Conservation (phyloP, 2,329 filamentous ascomycete species). For the Hawksworthiomyces lignivorus region DNA sequence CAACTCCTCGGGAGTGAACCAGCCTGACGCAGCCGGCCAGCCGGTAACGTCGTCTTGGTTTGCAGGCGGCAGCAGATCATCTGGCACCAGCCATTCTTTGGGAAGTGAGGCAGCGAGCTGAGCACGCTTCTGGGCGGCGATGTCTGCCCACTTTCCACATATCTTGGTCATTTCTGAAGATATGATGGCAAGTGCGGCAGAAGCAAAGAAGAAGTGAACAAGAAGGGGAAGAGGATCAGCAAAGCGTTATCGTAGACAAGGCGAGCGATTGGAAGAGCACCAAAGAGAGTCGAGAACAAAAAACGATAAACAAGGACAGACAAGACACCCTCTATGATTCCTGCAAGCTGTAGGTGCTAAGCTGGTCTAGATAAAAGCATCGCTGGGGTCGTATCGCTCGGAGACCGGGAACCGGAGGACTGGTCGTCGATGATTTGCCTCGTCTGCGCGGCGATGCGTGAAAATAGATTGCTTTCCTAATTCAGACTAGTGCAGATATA, state of each 20-base stretch:
- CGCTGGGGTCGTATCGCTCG: too few species aligned
- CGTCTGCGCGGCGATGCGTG: too few species aligned
- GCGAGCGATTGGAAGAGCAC: too few species aligned
- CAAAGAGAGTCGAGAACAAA: too few species aligned
- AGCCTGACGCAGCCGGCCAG: slow-evolving; percentile 50
- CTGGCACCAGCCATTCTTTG: slow-evolving; percentile 48
- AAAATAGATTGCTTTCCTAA: slow-evolving; percentile 12
- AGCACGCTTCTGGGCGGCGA: slow-evolving; percentile 35
- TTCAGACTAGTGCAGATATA: slow-evolving; percentile 6
- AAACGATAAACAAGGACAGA: too few species aligned
- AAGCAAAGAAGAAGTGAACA: neutral
- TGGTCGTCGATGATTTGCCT: neutral
- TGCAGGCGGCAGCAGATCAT: slow-evolving; percentile 42
- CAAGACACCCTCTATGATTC: too few species aligned
- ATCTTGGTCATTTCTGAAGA: neutral
- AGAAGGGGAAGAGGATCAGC: too few species aligned
- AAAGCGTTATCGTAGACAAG: too few species aligned
- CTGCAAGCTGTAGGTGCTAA: neutral
- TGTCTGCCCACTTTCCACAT: slow-evolving; percentile 36
- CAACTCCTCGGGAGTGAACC: slow-evolving; percentile 43
- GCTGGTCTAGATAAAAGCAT: neutral
- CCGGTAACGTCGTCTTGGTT: slow-evolving; percentile 47
- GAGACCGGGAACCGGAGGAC: too few species aligned
- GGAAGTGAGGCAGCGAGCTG: slow-evolving; percentile 43
- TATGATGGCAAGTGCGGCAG: neutral